Evolutionary conservation across 2,329 filamentous ascomycete species (phyloP), one percentile per base, ranked within the genome.

Genomic region (Diaporthe caulivora): DNA sequence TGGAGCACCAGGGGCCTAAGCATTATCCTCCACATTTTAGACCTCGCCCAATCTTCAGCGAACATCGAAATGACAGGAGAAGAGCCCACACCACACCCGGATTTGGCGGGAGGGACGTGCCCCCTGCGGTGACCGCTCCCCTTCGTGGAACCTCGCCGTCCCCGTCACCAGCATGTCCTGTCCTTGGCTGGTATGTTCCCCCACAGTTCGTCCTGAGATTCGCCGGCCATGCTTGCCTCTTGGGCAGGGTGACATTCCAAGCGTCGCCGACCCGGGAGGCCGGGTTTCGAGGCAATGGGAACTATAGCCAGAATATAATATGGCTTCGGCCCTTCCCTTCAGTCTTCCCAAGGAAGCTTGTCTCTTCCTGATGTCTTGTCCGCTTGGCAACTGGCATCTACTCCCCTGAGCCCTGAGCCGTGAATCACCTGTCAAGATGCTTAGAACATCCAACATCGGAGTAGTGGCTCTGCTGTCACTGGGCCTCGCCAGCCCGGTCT

Each of bases 391-490:
- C 47, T 62, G 44, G 29, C 31, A 40, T 37, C n/a, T 47, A 13
- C 69, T 62, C 3, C 44, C 51, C 29, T 26, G 57, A 42, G 37
- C 67, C 55, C 51, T 47, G 55, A 53, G 55, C 51, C 34, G 13
- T 11, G 53, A 44, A 24, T 44, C 29, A 47, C 37, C 40, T 17
- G 55, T 34, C 68, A 60, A 31, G 34, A 76, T 71, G 70, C 62
- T 74, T 54, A 71, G 68, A 31, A 29, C 58, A n/a, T 55, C 70
- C 17, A 53, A 18, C n/a, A 31, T 34, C 57, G 58, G 67, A 57
- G 29, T 73, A 70, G 74, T 75, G 76, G 65, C 74, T 74, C 51
- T 55, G 21, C 54, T 74, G 9, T 37, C 65, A 21, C 65, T 75
- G 26, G 42, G 71, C 24, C 6, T 73, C 40, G 34, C 67, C 54